Evolutionary conservation across 2,329 filamentous ascomycete species (phyloP), one percentile per base, ranked within the genome.

Genomic region (Fusarium acutatum): DNA sequence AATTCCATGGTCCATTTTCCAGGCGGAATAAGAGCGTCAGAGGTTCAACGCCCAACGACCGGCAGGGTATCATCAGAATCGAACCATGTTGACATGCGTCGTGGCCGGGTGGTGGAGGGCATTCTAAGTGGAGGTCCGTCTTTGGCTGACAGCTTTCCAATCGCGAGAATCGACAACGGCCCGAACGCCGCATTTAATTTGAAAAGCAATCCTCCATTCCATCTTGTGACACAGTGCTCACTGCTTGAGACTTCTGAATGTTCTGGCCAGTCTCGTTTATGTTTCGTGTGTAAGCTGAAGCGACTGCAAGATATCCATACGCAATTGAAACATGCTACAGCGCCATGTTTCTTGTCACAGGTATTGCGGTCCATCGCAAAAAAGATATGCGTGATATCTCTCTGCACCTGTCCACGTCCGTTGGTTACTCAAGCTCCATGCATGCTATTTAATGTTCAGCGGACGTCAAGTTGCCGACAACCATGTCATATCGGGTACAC

Each of bases 1-100:
- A 40, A 18, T 50, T 43, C 26, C 44, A 58, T 24, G 13, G n/a
- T 35, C 5, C 47, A 57, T 52, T 18, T 30, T 17, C n/a, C 32
- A 38, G 12, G 49, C 44, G 44, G 62, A 60, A 60, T n/a, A 32
- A 38, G 34, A 52, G 57, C 24, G 28, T 52, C 44, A 24, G 34
- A 62, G 34, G 41, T 41, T 47, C 50, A 52, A 17, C 32, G 43
- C 59, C 66, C 59, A 69, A 64, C 32, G 44, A 65, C 67, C 52
- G 66, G 40, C 59, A 69, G 59, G 67, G 67, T 69, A 70, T 60
- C 65, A 69, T 65, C 41, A 58, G 46, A 65, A 69, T 69, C 67
- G 67, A 69, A 69, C 65, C 67, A 69, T 69, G 50, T 69, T 65
- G 59, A 49, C 52, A 69, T 69, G 59, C 67, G 59, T 65, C 59